Percentiles rank a stretch among this genome's conserved stretches.
Evolutionary conservation across 1,284 basidiomycete genomes (phyloP).

Genomic region (Ceratobasidium sp.): DNA sequence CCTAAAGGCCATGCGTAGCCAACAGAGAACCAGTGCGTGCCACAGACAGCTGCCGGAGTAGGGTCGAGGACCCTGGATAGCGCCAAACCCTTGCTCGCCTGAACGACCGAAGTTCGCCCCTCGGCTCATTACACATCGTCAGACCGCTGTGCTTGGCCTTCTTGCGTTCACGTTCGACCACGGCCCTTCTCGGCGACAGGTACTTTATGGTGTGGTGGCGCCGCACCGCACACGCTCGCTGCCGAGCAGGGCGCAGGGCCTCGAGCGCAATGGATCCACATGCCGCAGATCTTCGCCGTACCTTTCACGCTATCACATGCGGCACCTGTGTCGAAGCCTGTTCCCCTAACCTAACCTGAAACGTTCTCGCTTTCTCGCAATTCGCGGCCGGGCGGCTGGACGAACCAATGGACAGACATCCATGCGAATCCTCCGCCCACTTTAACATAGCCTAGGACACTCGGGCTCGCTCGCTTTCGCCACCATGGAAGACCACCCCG

Average conservation of each 20-base stretch:
- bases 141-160: background rate
- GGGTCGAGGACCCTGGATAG: too few species aligned
- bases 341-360: background rate
- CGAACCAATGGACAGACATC: background rate
- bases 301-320: background rate
- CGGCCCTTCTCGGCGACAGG: background rate
- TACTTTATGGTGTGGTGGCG: background rate
- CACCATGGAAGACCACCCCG: too few species aligned
- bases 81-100: too few species aligned
- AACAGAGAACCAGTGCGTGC: too few species aligned
- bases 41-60: too few species aligned
- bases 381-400: background rate
- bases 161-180: background rate
- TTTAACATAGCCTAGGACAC: too few species aligned
- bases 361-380: background rate
- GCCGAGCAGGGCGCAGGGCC: background rate
- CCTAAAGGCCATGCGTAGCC: too few species aligned
- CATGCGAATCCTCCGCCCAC: too few species aligned
- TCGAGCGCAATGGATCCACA: background rate
- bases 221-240: too few species aligned
- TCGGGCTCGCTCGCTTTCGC: too few species aligned
- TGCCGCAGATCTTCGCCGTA: background rate
- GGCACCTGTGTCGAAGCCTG: background rate
- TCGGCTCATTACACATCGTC: too few species aligned
- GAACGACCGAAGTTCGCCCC: too few species aligned